Percentiles rank a stretch among this genome's conserved stretches.
phyloP scores from a whole-genome alignment of 495 filamentous ascomycete genomes.

The Letharia lupina region DNA sequence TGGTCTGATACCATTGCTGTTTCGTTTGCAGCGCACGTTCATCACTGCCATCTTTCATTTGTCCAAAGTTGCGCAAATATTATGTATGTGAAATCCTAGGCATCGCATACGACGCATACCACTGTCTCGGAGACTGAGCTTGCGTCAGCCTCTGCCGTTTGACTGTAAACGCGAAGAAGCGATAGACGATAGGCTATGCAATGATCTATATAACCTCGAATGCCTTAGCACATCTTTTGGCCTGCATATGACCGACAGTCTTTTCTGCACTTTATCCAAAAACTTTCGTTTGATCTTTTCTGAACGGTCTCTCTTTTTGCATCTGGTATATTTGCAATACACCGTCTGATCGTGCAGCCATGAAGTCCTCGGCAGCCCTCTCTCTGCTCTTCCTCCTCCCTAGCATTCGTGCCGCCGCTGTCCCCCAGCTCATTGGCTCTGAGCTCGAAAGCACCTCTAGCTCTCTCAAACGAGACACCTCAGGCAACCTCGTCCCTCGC shows the following conservation, averaged over 20 bases:
- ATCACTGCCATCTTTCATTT: neutral
- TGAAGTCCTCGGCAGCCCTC: slow-evolving; percentile 6
- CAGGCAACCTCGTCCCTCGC: neutral
- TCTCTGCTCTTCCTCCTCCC: slow-evolving; percentile 2
- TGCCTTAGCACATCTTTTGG: neutral
- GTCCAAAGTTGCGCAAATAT: neutral
- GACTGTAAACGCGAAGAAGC: slow-evolving; percentile 10
- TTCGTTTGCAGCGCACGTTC: neutral
- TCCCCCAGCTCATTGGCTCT: neutral
- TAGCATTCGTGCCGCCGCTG: neutral
- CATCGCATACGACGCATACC: neutral
- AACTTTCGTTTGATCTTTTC: neutral
- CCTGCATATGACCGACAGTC: neutral
- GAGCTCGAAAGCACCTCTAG: neutral
- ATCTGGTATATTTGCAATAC: neutral
- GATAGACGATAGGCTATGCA: slow-evolving; percentile 12
- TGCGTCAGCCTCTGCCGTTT: slow-evolving; percentile 10
- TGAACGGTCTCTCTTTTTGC: too few species aligned
- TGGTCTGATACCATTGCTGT: neutral
- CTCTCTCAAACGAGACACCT: neutral
- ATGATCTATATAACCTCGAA: neutral
- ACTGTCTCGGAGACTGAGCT: neutral
- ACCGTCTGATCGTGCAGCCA: slow-evolving; percentile 1
- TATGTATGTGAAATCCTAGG: neutral
- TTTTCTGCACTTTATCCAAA: neutral